Evolutionary conservation across 2,329 filamentous ascomycete genomes (phyloP), one percentile per base, ranked within the genome.

Genomic region (Paraphoma sp.): DNA sequence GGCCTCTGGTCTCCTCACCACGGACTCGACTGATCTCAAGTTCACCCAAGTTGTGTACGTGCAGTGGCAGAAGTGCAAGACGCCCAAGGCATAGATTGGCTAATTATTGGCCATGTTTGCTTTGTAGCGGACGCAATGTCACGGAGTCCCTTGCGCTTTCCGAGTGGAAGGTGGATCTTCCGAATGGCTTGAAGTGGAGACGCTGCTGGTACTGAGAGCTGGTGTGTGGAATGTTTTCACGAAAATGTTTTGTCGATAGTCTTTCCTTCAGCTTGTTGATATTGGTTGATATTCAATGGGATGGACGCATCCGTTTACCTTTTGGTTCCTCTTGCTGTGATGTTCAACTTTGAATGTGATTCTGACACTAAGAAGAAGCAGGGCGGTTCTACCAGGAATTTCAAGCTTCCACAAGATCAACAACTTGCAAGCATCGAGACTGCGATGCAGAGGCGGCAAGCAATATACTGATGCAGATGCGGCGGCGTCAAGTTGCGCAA

Each of bases 1-100:
- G 5, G 74, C 73, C 38, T 71, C 63, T 18, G 80, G 80, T 53
- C 64, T 79, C 16, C 72, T 83, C 59, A 82, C 80, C 46, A 80
- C 79, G 62, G 80, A 83, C 66, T 81, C 80, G n/a, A 75, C 80
- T 53, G 80, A 82, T 68, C 78, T 79, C 57, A 81, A 81, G 68
- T 80, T 82, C 69, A 76, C 69, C 31, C 74, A 77, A 65, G 67
- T 76, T 45, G 79, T 79, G 62, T 78, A 79, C 59, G 73, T 82
- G 50, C 71, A 76, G 67, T 82, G 80, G 80, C 72, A 79, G 68
- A 73, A 72, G 67, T 79, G 77, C 69, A 70, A 41, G 28, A 63
- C 60, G 38, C 40, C 31, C 40, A 38, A 61, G 55, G 49, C 43
- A 33, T 55, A 67, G 62, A 54, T 59, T 57, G 53, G 53, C 33